Conservation (phyloP, 495 filamentous ascomycete species). For the Daldinia grandis region DNA sequence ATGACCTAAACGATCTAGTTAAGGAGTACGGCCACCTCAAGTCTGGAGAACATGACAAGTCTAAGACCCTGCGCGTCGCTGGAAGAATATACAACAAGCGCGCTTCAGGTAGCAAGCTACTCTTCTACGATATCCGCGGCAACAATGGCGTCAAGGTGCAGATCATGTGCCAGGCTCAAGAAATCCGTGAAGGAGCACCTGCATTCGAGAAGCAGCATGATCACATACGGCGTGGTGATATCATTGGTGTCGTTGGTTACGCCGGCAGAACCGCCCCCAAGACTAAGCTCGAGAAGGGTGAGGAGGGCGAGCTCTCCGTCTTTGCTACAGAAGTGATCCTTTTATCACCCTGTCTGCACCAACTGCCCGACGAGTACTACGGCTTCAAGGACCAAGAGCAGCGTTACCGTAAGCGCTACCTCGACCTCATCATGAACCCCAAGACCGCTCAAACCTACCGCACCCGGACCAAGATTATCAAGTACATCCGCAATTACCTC, state of each 20-base stretch:
- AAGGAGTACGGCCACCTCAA: constrained; percentile 76
- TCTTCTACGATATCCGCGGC: constrained; percentile 87
- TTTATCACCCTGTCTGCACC: constrained; percentile 90
- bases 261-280: constrained; percentile 90
- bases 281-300: constrained; percentile 70
- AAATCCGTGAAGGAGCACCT: constrained; percentile 64
- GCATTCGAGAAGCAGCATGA: constrained; percentile 89
- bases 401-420: constrained; percentile 87
- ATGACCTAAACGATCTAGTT: constrained; percentile 78
- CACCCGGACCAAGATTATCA: constrained; percentile 83
- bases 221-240: constrained; percentile 87
- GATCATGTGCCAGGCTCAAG: constrained; percentile 87
- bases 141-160: constrained; percentile 79
- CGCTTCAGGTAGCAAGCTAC: constrained; percentile 79
- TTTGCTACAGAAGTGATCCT: constrained; percentile 88
- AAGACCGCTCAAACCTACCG: constrained; percentile 79
- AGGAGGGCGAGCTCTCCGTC: constrained; percentile 90
- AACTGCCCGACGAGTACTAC: constrained; percentile 89
- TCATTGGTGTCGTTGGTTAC: constrained; percentile 77
- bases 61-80: constrained; percentile 75
- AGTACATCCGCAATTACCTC: constrained; percentile 86
- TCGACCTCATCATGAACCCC: constrained; percentile 97
- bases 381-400: constrained; percentile 96
- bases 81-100: constrained; percentile 92
- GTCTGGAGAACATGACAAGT: constrained; percentile 83